phyloP scores from a whole-genome alignment of 768 basidiomycete genomes.

The Naganishia kalamii region DNA sequence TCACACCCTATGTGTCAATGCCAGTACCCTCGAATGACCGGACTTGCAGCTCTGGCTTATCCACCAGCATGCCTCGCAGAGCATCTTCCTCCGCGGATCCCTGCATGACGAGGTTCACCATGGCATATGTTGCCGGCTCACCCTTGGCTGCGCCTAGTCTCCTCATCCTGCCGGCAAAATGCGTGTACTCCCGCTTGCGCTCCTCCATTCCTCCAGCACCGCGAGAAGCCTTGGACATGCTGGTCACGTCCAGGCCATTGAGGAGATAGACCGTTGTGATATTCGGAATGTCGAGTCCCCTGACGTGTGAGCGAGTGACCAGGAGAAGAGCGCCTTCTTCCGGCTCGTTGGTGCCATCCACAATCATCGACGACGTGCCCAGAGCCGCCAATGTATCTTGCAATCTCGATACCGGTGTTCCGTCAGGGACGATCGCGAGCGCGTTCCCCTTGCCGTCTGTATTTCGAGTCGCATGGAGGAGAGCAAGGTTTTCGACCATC shows the following conservation, averaged over 20 bases:
- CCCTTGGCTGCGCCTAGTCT: background rate
- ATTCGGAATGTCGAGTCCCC: constrained; percentile 14
- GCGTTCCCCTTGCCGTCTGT: background rate
- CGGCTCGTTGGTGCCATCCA: background rate
- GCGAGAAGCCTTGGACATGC: background rate
- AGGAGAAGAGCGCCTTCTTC: background rate
- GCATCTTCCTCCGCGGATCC: constrained; percentile 18
- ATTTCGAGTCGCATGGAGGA: background rate
- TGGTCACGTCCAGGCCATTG: constrained; percentile 6
- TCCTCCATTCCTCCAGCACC: constrained; percentile 11
- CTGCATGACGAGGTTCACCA: constrained; percentile 17
- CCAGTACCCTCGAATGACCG: background rate
- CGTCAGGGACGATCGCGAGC: constrained; percentile 12
- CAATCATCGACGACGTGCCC: background rate
- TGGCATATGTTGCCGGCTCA: background rate
- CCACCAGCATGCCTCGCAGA: background rate
- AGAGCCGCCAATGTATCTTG: background rate
- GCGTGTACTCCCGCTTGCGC: constrained; percentile 15
- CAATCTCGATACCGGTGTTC: constrained; percentile 1
- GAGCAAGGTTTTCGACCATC: constrained; percentile 13
- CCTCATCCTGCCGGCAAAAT: constrained; percentile 18
- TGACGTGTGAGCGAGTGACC: background rate
- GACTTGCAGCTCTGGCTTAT: background rate
- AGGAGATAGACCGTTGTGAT: constrained; percentile 10
- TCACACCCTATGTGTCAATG: background rate